A percentile compares a stretch with the other conserved stretches of the same genome.
Conservation (phyloP, 2,329 filamentous ascomycete genomes). For the Meredithiella fracta region DNA sequence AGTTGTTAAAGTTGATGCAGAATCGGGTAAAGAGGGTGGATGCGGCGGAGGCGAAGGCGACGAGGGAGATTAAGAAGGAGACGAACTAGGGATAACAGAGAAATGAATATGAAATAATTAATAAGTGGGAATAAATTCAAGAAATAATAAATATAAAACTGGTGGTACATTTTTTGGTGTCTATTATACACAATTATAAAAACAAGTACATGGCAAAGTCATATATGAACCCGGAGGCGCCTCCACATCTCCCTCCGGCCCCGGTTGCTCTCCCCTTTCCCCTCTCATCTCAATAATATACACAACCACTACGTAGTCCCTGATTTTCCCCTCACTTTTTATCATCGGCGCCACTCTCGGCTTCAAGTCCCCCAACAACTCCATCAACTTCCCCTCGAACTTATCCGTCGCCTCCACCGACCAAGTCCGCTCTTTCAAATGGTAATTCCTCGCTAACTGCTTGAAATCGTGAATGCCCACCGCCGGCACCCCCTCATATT, state of each 20-base stretch:
- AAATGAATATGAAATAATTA: background rate
- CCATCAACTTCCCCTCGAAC: conserved; percentile 24
- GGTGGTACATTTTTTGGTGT: background rate
- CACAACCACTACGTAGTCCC: background rate
- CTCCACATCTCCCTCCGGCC: background rate
- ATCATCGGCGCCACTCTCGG: conserved; percentile 1
- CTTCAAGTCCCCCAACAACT: conserved; percentile 9
- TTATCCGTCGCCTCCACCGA: conserved; percentile 20
- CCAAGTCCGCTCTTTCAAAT: conserved; percentile 25
- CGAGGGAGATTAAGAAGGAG: conserved; percentile 24
- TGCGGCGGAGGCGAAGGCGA: conserved; percentile 30
- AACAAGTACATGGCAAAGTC: conserved; percentile 5
- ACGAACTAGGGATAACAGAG: background rate
- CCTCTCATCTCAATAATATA: background rate
- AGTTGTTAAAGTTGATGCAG: conserved; percentile 34
- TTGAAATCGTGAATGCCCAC: conserved; percentile 21
- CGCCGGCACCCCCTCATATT: conserved; percentile 22
- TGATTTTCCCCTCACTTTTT: background rate
- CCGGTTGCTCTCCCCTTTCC: background rate
- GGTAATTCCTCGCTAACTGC: conserved; percentile 23
- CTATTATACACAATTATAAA: conserved; percentile 8
- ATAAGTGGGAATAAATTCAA: background rate
- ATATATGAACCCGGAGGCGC: conserved; percentile 2
- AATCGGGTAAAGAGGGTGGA: conserved; percentile 37
- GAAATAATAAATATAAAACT: background rate